A percentile compares a stretch with the other conserved stretches of the same genome.
phyloP scores from a whole-genome alignment of 441 rosid species.

The Aquilaria agallochum region DNA sequence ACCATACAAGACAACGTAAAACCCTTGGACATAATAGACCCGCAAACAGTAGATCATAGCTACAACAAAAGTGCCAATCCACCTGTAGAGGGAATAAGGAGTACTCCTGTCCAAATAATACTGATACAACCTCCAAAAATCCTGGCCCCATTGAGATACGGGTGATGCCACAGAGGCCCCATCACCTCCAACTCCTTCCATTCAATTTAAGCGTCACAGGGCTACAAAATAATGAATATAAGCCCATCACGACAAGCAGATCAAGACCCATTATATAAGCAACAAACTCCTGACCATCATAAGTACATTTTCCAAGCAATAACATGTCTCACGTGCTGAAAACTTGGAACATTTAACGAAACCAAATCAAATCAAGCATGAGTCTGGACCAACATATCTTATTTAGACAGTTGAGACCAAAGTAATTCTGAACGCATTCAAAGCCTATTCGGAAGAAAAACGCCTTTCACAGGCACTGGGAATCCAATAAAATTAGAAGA shows the following conservation, averaged over 20 bases:
- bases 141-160: constrained; percentile 18
- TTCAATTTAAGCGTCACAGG: constrained; percentile 7
- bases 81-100: constrained; percentile 27
- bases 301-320: too few relatives aligned
- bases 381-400: too few relatives aligned
- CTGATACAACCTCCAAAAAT: constrained; percentile 24
- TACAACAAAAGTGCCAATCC: constrained; percentile 25
- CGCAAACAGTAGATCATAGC: constrained; percentile 21
- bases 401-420: too few relatives aligned
- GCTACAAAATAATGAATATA: constrained; percentile 20
- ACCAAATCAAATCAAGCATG: too few relatives aligned
- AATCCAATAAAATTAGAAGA: too few relatives aligned
- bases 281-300: too few relatives aligned
- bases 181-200: constrained; percentile 22
- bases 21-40: constrained; percentile 32
- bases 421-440: too few relatives aligned
- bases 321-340: too few relatives aligned
- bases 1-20: constrained; percentile 26
- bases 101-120: constrained; percentile 31
- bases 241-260: neutral
- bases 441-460: too few relatives aligned
- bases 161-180: constrained; percentile 20
- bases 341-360: too few relatives aligned
- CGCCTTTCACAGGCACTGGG: too few relatives aligned
- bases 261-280: too few relatives aligned